Evolutionary conservation across 352 stramenopile genomes (phyloP), one percentile per base, ranked within the genome.

Genomic region (Phytopythium chamaehyphon): DNA sequence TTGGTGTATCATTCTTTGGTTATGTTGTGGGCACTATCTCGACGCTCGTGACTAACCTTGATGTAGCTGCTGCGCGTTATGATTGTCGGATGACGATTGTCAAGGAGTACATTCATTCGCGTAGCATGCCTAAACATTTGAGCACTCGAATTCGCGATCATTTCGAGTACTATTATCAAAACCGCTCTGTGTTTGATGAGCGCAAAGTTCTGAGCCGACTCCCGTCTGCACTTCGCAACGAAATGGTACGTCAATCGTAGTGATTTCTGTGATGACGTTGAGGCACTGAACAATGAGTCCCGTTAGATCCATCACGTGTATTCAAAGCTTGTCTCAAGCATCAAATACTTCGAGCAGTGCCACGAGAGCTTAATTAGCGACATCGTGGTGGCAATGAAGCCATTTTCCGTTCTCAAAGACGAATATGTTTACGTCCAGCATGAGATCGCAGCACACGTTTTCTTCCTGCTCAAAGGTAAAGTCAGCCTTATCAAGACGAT

Each of bases 41-140:
- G 10, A 64, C 64, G 23, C 73, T 95, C 11, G 80, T 95, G 1
- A 83, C 83, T 6, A 95, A 95, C 52, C 58, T 95, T 11, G 67
- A 95, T 47, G 81, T 89, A 26, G 55, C 75, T 7, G 78, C 74
- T 0, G 71, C 79, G 10, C 73, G 88, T 7, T 88, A 91, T 43
- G 78, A 92, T 26, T 70, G 90, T 50, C 81, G 79, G 18, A 83
- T 95, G 76, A 87, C 73, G 16, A 64, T 73, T 12, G 68, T 95
- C n/a, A 92, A 93, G 52, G 84, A 95, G 53, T 95, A 93, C 47
- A 86, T 95, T 36, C 79, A 88, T 48, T 92, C 81, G 23, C 79
- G 79, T 21, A 56, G 62, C n/a, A 76, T 93, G 56, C 81, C 81
- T 4, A 82, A 76, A 38, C 71, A 88, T 43, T 66, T 90, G 55